These are phyloP conservation scores for Teunomyces aglyptinius DNA, from an alignment of 805 yeast genomes.

Conservation along the genomic window DNA sequence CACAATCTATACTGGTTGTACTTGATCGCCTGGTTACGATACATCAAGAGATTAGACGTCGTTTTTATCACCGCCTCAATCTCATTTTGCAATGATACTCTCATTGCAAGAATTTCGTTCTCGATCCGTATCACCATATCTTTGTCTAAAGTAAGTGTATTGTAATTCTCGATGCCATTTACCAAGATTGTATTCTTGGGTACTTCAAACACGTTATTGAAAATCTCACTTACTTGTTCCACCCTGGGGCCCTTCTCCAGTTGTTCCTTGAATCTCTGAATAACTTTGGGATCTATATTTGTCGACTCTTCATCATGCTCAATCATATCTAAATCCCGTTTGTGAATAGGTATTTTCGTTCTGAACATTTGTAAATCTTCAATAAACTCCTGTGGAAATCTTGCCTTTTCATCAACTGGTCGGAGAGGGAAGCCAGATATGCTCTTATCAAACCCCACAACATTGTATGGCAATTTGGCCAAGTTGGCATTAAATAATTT, in stretches of 20 bases:
- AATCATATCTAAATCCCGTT: slow-evolving; percentile 36
- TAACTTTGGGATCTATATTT: slow-evolving; percentile 18
- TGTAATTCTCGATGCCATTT: slow-evolving; percentile 29
- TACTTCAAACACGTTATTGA: slow-evolving; percentile 20
- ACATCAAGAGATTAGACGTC: slow-evolving; percentile 19
- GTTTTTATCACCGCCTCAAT: slow-evolving; percentile 26
- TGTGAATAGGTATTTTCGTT: slow-evolving; percentile 28
- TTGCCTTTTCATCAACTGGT: slow-evolving; percentile 18
- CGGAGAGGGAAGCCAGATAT: slow-evolving; percentile 39
- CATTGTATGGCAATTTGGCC: slow-evolving; percentile 35
- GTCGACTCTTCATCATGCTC: slow-evolving; percentile 17
- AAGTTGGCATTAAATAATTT: slow-evolving; percentile 28
- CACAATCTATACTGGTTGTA: slow-evolving; percentile 32
- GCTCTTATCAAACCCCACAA: slow-evolving; percentile 40
- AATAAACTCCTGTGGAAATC: slow-evolving; percentile 39
- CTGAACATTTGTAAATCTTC: slow-evolving; percentile 34
- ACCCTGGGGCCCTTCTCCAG: not conserved
- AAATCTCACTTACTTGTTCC: slow-evolving; percentile 12
- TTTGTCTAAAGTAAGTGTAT: slow-evolving; percentile 16
- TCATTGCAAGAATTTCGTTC: slow-evolving; percentile 28
- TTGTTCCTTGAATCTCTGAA: slow-evolving; percentile 1
- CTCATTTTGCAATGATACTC: slow-evolving; percentile 29
- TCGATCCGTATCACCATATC: slow-evolving; percentile 20
- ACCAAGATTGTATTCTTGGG: slow-evolving; percentile 27
- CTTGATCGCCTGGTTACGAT: slow-evolving; percentile 24